Percentiles rank a stretch among this genome's conserved stretches.
Conservation (phyloP, 192 early-diverging fungal species). For the Funneliformis geosporum region DNA sequence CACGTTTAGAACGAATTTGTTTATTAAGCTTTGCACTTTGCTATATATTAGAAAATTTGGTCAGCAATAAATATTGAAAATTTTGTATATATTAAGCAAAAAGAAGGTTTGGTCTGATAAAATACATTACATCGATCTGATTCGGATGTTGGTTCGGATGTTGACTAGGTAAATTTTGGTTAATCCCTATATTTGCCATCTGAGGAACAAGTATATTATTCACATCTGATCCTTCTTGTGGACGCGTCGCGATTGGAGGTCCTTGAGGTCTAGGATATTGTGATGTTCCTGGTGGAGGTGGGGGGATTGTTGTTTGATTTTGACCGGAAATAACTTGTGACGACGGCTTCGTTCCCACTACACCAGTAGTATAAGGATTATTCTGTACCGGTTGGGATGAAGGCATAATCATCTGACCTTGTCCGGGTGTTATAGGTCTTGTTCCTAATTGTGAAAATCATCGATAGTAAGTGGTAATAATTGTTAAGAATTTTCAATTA, state of each 20-base stretch:
- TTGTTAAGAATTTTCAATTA: background rate
- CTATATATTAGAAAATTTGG: background rate
- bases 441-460: background rate
- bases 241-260: background rate
- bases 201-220: slow-evolving; percentile 21
- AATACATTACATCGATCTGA: slow-evolving; percentile 19
- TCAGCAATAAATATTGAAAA: background rate
- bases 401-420: background rate
- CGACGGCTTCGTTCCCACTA: slow-evolving; percentile 30
- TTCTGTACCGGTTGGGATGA: background rate
- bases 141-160: background rate
- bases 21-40: background rate
- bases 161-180: background rate
- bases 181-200: slow-evolving; percentile 26
- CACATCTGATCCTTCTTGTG: background rate
- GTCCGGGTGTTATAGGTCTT: background rate
- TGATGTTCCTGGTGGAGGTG: background rate
- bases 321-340: background rate
- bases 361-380: slow-evolving; percentile 14
- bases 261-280: slow-evolving; percentile 20
- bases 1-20: slow-evolving; percentile 2
- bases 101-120: background rate
- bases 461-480: background rate
- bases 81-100: background rate
- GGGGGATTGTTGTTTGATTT: slow-evolving; percentile 6